Conservation (phyloP, 495 filamentous ascomycete species). For the Hypoxylon fragiforme region DNA sequence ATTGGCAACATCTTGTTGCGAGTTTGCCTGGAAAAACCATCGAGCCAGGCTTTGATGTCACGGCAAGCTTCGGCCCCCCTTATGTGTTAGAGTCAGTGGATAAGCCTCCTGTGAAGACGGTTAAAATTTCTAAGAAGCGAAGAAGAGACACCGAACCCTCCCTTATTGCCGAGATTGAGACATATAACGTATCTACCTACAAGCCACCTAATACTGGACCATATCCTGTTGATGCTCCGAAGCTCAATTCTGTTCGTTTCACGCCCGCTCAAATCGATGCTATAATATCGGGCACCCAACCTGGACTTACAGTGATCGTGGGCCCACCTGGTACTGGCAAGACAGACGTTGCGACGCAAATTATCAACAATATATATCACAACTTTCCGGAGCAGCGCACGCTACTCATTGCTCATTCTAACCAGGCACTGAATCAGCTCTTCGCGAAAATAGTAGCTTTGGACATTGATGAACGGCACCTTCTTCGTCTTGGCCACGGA, state of each 20-base stretch:
- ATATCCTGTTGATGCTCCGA: conserved; percentile 86
- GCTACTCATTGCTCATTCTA: conserved; percentile 92
- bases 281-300: conserved; percentile 91
- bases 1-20: conserved; percentile 92
- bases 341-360: conserved; percentile 97
- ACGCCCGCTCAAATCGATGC: conserved; percentile 91
- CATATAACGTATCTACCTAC: conserved; percentile 85
- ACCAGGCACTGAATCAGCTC: conserved; percentile 97
- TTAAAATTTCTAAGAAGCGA: conserved; percentile 76
- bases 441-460: conserved; percentile 96
- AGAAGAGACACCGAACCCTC: conserved; percentile 70
- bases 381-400: conserved; percentile 93
- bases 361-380: conserved; percentile 98
- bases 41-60: conserved; percentile 70
- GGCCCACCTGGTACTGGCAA: conserved; percentile 97
- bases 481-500: conserved; percentile 89
- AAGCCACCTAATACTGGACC: conserved; percentile 88
- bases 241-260: conserved; percentile 81
- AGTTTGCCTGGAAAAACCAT: conserved; percentile 83
- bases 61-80: conserved; percentile 79
- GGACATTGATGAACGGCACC: conserved; percentile 94
- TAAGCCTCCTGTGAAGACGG: conserved; percentile 46
- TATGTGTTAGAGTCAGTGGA: conserved; percentile 75
- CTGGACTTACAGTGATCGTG: conserved; percentile 91
- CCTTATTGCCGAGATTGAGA: conserved; percentile 60